Percentiles rank a stretch among this genome's conserved stretches.
phyloP scores from a whole-genome alignment of 2,329 filamentous ascomycete genomes.

The Trichoderma arundinaceum region DNA sequence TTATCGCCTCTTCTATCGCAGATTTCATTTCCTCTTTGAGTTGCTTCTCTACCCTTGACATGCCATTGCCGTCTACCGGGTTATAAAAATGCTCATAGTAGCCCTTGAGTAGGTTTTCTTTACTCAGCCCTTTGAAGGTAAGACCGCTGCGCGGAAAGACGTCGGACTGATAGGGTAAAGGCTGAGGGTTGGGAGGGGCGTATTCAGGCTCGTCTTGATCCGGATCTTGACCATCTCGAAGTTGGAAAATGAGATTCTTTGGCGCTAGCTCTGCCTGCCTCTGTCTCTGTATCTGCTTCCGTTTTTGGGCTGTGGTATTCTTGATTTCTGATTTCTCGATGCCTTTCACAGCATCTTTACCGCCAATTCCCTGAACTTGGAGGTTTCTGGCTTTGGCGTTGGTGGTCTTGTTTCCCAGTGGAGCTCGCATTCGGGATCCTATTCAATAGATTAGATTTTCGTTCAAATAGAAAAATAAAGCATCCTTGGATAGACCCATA shows the following conservation, averaged over 20 bases:
- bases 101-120: conserved; percentile 64
- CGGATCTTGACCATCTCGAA: conserved; percentile 52
- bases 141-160: conserved; percentile 65
- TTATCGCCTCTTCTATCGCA: conserved; percentile 64
- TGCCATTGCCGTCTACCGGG: conserved; percentile 70
- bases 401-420: conserved; percentile 92
- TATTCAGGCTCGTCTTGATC: conserved; percentile 84
- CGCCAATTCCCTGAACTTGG: conserved; percentile 70
- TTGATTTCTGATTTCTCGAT: conserved; percentile 67
- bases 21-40: conserved; percentile 59
- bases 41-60: conserved; percentile 66
- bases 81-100: conserved; percentile 67
- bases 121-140: conserved; percentile 63
- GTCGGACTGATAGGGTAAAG: conserved; percentile 72
- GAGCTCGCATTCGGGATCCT: conserved; percentile 68
- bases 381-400: conserved; percentile 81
- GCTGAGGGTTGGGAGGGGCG: conserved; percentile 74
- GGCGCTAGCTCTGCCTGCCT: conserved; percentile 58
- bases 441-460: conserved; percentile 26
- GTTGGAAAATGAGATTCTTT: conserved; percentile 68
- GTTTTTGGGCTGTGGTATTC: conserved; percentile 64
- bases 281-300: conserved; percentile 64
- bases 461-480: no score
- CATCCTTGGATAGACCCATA: conserved; percentile 34
- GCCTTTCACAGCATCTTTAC: conserved; percentile 63